Base-by-base conservation (phyloP, 2,329 filamentous ascomycete species). In the Aspergillaceae sp. region DNA sequence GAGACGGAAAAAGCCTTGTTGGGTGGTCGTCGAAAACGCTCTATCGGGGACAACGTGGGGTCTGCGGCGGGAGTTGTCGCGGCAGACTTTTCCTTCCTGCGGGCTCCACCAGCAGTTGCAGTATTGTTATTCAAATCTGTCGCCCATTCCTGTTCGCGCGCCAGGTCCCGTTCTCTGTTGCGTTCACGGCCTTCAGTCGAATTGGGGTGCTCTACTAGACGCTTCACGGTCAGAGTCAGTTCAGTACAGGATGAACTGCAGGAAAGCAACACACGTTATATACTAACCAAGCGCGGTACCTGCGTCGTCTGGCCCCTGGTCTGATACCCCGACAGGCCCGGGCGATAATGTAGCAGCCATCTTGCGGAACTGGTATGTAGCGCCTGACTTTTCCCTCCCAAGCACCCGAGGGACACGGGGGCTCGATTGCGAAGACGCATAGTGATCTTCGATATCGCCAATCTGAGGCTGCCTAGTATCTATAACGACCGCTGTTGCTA, bases 1-100 rank as follows among this genome's bases (percentile, higher is more conserved):
- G 87, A 89, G 1, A 97, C 92, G 0, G 86, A 88, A 5, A 97
- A 75, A 0, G 86, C 81, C 61, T 87, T 91, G 59, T 77, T 83
- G 0, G 87, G 87, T 46, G 78, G 82, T 1, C 80, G 81, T 34
- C 90, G 83, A 57, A 94, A 95, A 32, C 85, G 80, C 51, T 88
- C 77, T 2, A 96, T 69, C 0, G 89, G 90, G 6, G 81, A 74
- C 49, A 75, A 70, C 6, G 63, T 63, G 2, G 29, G 7, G 59
- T 82, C 76, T 9, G 57, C 40, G 30, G 58, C 57, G 2, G 51
- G 33, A 9, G 43, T 43, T 2, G 42, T 29, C n/a, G 50, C 53
- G 11, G 45, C 51, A 29, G 55, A 43, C 26, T 19, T 19, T 19
- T 19, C 19, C 19, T 19, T 19, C 19, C 19, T 19, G 19, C 19